Percentiles rank a stretch among this genome's conserved stretches.
These are phyloP conservation scores for Nitzschia putrida DNA, from an alignment of 108 stramenopile species.

Conservation along the genomic window DNA sequence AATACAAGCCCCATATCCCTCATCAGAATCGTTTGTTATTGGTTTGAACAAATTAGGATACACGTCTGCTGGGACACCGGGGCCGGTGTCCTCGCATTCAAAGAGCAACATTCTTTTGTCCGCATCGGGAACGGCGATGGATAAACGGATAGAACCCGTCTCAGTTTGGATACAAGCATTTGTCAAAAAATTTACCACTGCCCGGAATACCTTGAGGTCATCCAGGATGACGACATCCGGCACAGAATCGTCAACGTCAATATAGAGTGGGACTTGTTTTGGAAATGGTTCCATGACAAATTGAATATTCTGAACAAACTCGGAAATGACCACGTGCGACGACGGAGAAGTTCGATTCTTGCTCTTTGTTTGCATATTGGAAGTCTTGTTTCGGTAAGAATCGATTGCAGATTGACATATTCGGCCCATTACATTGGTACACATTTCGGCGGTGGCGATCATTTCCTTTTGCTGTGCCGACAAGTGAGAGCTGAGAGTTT, in stretches of 20 bases:
- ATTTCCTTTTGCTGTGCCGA: conserved; percentile 49
- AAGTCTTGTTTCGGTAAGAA: conserved; percentile 44
- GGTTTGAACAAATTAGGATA: conserved; percentile 58
- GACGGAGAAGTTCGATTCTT: background rate
- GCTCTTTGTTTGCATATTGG: background rate
- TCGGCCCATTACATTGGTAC: conserved; percentile 58
- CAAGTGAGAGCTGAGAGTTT: conserved; percentile 27
- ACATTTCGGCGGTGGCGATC: conserved; percentile 44
- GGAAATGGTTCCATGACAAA: conserved; percentile 60
- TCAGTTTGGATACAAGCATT: conserved; percentile 62
- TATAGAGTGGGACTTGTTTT: conserved; percentile 57
- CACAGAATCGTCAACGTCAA: conserved; percentile 47
- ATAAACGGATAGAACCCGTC: conserved; percentile 50
- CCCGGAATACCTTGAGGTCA: conserved; percentile 66
- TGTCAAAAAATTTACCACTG: conserved; percentile 68
- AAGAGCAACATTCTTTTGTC: conserved; percentile 39
- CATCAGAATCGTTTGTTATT: conserved; percentile 18
- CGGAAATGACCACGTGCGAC: conserved; percentile 28
- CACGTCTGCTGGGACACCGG: conserved; percentile 49
- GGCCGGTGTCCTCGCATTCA: conserved; percentile 69
- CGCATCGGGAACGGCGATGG: conserved; percentile 24
- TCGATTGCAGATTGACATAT: conserved; percentile 70
- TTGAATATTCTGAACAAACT: conserved; percentile 51
- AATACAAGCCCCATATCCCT: conserved; percentile 3
- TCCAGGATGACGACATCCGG: conserved; percentile 51